Evolutionary conservation across 345 rosid species (phyloP), one percentile per base, ranked within the genome.

Genomic region (Euclidium syriacum): DNA sequence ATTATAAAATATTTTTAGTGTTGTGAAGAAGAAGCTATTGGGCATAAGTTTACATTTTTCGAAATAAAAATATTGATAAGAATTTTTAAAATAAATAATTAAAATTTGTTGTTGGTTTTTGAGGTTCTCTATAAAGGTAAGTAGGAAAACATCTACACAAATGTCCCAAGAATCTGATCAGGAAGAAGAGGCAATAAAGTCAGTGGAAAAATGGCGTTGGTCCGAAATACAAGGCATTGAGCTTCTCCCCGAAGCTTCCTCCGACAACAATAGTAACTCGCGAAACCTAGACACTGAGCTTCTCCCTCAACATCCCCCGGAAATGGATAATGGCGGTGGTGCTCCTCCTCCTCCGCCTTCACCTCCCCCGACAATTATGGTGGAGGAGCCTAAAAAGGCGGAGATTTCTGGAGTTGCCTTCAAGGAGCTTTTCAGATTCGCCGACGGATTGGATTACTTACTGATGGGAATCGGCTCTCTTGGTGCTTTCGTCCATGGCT

Each of bases 181-280:
- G 64, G 47, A 44, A 32, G 62, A 81, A 42, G 62, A 80, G 39
- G 87, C 80, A 80, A 81, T 78, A 81, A 80, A 82, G 75, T 70
- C 80, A 79, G 75, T 73, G 52, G 96, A 94, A 80, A 85, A 83
- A 68, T 94, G 97, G 99, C 86, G 82, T 77, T 94, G 97, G 95
- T 84, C 95, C 22, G 96, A 90, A 84, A 85, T 94, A 91, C 96
- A 90, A 85, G 97, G 97, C 32, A 91, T 94, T 74, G 99, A 94
- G 74, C 97, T 94, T 65, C 71, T 81, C 23, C 67, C 96, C 56
- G 29, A 79, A 58, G 48, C 70, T 46, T 22, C 71, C 49, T 51
- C 71, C 56, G 49, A 60, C 69, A 66, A 68, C 22, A 29, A 74
- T 42, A 64, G 35, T 65, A 73, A 72, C 54, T 35, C 62, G 10